Percentiles rank a stretch among this genome's conserved stretches.
These are phyloP conservation scores for Debaryomycetaceae sp. DNA, from an alignment of 1,139 yeast species.

Conservation along the genomic window DNA sequence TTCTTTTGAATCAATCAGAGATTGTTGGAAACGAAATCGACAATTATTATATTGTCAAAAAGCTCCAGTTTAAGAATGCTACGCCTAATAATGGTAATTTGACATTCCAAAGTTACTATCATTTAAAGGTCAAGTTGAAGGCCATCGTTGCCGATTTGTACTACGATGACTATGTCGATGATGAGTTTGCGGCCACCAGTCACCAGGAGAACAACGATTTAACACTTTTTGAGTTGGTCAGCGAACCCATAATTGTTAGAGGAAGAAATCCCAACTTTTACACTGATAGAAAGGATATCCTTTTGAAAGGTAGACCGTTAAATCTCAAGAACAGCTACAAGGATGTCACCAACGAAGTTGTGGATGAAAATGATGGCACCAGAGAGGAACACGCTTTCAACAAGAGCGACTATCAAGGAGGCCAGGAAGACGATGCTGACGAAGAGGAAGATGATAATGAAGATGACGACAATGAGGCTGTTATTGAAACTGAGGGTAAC, in stretches of 20 bases:
- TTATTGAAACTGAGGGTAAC: slow-evolving; percentile 2
- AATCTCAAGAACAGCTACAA: slow-evolving; percentile 19
- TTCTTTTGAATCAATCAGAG: slow-evolving; percentile 26
- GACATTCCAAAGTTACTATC: slow-evolving; percentile 55
- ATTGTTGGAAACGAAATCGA: slow-evolving; percentile 24
- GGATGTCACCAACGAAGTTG: slow-evolving; percentile 10
- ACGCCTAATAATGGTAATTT: slow-evolving; percentile 64
- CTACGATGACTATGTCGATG: slow-evolving; percentile 40
- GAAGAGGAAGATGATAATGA: slow-evolving; percentile 5
- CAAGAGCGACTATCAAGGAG: slow-evolving; percentile 4
- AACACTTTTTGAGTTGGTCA: slow-evolving; percentile 28
- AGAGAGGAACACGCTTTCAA: slow-evolving; percentile 3
- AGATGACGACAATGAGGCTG: slow-evolving; percentile 6
- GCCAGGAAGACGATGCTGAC: slow-evolving; percentile 4
- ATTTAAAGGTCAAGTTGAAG: slow-evolving; percentile 42
- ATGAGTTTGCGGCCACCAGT: slow-evolving; percentile 18
- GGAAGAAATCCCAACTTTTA: slow-evolving; percentile 68
- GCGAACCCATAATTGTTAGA: slow-evolving; percentile 58
- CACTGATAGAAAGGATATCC: slow-evolving; percentile 51
- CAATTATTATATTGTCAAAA: slow-evolving; percentile 34
- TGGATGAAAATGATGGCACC: slow-evolving; percentile 6
- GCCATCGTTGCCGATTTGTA: slow-evolving; percentile 45
- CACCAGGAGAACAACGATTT: slow-evolving; percentile 28
- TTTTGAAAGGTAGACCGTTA: slow-evolving; percentile 29
- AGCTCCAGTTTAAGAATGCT: slow-evolving; percentile 57